phyloP scores from a whole-genome alignment of 768 basidiomycete species.

The Rhizopogon vulgaris region DNA sequence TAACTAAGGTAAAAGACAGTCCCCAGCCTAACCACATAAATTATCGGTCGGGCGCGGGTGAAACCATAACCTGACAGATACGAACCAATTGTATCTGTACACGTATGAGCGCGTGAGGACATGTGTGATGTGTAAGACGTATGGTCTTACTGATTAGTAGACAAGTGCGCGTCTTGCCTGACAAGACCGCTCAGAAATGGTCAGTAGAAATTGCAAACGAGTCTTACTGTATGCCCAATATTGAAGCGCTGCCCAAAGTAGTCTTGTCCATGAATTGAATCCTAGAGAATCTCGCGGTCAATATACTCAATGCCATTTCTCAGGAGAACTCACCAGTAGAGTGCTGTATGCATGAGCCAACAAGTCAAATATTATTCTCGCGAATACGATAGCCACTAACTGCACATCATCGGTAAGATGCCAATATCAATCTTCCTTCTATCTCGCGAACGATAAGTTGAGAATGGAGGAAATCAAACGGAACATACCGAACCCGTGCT shows the following conservation, averaged over 20 bases:
- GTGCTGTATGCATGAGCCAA: constrained; percentile 27
- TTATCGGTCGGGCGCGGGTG: neutral
- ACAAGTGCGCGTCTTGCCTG: constrained; percentile 56
- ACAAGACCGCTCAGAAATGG: neutral
- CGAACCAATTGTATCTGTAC: constrained; percentile 59
- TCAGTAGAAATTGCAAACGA: neutral
- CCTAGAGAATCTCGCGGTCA: constrained; percentile 27
- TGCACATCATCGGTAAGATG: constrained; percentile 66
- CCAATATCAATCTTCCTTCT: constrained; percentile 62
- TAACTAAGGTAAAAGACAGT: constrained; percentile 73
- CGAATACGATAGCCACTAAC: constrained; percentile 33
- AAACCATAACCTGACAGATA: too few relatives aligned
- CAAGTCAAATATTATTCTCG: neutral
- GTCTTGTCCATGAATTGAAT: constrained; percentile 80
- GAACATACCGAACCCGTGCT: constrained; percentile 40
- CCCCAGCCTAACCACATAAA: constrained; percentile 48
- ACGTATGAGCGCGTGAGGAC: neutral
- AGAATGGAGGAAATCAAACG: neutral
- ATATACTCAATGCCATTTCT: neutral
- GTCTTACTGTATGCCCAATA: constrained; percentile 61
- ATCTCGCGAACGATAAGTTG: neutral
- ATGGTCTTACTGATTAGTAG: constrained; percentile 52
- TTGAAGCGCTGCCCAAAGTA: constrained; percentile 59
- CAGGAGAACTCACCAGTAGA: constrained; percentile 42
- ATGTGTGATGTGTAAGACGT: neutral